Conservation (phyloP, 1,284 basidiomycete species). For the Ganoderma lingzhi region DNA sequence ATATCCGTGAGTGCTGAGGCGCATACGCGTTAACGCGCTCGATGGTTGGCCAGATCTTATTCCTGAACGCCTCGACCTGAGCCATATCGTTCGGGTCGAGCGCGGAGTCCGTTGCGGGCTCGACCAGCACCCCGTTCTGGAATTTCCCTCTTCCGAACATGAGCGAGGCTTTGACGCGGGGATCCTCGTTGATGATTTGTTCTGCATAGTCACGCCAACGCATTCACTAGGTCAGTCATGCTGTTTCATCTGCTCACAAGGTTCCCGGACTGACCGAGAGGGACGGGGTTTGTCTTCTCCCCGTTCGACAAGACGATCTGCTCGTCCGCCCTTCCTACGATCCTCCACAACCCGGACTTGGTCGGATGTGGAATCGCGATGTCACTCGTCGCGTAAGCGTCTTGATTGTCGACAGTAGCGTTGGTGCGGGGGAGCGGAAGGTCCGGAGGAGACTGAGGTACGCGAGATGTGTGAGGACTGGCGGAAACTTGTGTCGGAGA, state of each 20-base stretch:
- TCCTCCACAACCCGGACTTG: constrained; percentile 10
- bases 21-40: constrained; percentile 47
- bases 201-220: constrained; percentile 37
- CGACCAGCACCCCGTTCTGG: constrained; percentile 52
- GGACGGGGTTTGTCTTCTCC: constrained; percentile 13
- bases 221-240: too few species aligned
- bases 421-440: constrained; percentile 2
- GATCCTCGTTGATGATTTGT: constrained; percentile 46
- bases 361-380: constrained; percentile 13
- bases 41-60: constrained; percentile 46
- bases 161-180: constrained; percentile 41
- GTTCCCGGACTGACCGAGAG: neutral
- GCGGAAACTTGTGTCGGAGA: too few species aligned
- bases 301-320: constrained; percentile 11
- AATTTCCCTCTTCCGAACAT: constrained; percentile 53
- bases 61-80: constrained; percentile 42
- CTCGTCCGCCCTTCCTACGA: constrained; percentile 13
- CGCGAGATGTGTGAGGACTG: neutral
- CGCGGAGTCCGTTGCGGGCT: constrained; percentile 41
- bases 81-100: constrained; percentile 45
- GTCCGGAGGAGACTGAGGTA: neutral
- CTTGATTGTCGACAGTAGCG: neutral
- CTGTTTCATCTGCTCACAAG: too few species aligned
- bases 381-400: constrained; percentile 14
- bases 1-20: constrained; percentile 49